Evolutionary conservation across 2,329 filamentous ascomycete genomes (phyloP), one percentile per base, ranked within the genome.

Genomic region (Alternaria brassicae): DNA sequence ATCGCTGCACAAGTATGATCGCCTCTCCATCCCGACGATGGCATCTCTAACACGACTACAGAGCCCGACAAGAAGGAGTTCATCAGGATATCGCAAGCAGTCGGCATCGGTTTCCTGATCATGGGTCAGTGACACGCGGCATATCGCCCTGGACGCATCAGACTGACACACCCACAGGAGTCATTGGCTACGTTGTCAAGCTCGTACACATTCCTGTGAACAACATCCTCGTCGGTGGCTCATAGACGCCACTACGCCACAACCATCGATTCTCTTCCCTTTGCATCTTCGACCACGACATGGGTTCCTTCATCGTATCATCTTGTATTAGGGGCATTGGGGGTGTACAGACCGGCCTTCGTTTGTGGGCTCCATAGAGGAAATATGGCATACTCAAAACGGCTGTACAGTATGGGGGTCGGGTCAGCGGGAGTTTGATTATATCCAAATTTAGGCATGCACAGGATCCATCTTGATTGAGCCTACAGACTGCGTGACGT

Each of bases 131-230:
- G 45, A 32, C 25, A 25, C 15, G 30, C 25, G 2, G 37, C 19
- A n/a, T 23, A 8, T 34, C 9, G 4, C 32, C 32, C 23, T 23
- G n/a, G 2, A 12, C 21, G 9, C 36, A 37, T 47, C 44, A 40
- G 12, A 49, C 50, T 62, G 34, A 65, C 49, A 41, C 12, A 6
- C 1, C 2, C 25, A 3, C 58, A 70, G 67, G 82, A 45, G 80
- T 81, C 55, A 82, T 84, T 59, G 82, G 82, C 65, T 84, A 83
- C 71, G 70, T 83, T 44, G 81, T 84, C 69, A 84, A 84, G 75
- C 80, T 84, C 54, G 77, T 84, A 53, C 82, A 84, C 70, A 84
- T 84, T 59, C 82, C 82, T 44, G 79, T 84, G 62, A 84, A 84
- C 76, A 84, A 84, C 73, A 84, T 84, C 64, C 77, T 84, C 59